phyloP scores from a whole-genome alignment of 2,329 filamentous ascomycete genomes.

The Trichothecium sympodiale region DNA sequence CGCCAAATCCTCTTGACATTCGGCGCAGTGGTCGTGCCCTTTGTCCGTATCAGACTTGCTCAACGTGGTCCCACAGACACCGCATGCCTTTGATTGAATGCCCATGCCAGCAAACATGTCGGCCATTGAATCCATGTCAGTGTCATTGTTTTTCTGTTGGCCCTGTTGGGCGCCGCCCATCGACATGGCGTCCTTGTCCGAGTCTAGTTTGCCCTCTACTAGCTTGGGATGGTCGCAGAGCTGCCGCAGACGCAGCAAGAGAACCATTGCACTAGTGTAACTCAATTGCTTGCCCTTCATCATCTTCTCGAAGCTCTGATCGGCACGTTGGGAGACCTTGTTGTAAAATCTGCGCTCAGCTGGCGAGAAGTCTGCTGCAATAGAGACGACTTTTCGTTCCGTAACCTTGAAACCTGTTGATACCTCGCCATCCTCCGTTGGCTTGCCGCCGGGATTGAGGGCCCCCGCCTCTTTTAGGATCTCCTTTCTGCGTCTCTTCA shows the following conservation, averaged over 20 bases:
- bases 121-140: constrained; percentile 71
- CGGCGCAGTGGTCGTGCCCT: constrained; percentile 49
- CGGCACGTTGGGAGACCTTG: constrained; percentile 70
- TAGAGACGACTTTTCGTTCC: constrained; percentile 74
- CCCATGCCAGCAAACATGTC: constrained; percentile 79
- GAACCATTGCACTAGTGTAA: constrained; percentile 86
- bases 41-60: constrained; percentile 31
- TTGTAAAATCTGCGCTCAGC: constrained; percentile 81
- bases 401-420: constrained; percentile 77
- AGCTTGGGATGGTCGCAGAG: constrained; percentile 91
- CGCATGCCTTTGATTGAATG: constrained; percentile 64
- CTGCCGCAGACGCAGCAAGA: constrained; percentile 83
- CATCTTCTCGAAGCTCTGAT: constrained; percentile 80
- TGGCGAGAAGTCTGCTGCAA: constrained; percentile 66
- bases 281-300: constrained; percentile 66
- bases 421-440: constrained; percentile 33
- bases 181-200: constrained; percentile 75
- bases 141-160: constrained; percentile 23
- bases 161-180: constrained; percentile 46
- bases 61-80: constrained; percentile 67
- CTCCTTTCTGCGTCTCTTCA: constrained; percentile 97
- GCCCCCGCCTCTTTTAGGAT: constrained; percentile 85
- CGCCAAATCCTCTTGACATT: constrained; percentile 67
- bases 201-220: constrained; percentile 72
- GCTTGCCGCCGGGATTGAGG: constrained; percentile 64